Evolutionary conservation across 495 filamentous ascomycete genomes (phyloP), one percentile per base, ranked within the genome.

Genomic region (Trichoderma reesei): DNA sequence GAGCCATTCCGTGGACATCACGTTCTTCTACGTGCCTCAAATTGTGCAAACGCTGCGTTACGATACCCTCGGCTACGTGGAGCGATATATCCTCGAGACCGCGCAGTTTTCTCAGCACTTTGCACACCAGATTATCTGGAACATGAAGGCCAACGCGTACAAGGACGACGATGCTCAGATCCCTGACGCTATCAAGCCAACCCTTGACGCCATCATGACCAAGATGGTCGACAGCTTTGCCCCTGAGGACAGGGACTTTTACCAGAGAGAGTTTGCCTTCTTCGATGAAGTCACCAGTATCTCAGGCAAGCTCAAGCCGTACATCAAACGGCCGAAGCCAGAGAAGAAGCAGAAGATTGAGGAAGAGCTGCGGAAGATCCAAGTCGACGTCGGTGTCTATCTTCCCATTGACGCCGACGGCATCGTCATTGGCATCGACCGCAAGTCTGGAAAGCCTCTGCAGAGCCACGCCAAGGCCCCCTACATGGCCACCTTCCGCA

Each of bases 271-370:
- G 73, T 99, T 99, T 69, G 77, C 88, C 41, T 99, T 99, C 82
- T 99, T 99, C 75, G 91, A 93, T 68, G 95, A 98, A 72, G 90
- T 99, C 54, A 99, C 95, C 0, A 86, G 82, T 61, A 90, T 99
- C 46, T 98, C 95, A 2, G 95, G 95, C 38, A 98, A 96, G 69
- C 86, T 99, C 33, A 89, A 91, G 56, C 95, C 95, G 0, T 90
- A 89, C 68, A 96, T 98, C 72, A 95, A 95, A 74, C 86, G 81
- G 56, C 88, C 89, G 41, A 99, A 99, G 71, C 86, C 90, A 2
- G 95, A 96, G 78, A 99, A 99, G 82, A 98, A 96, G 72, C 88
- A 94, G 71, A 99, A 98, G 76, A 98, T 99, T 65, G 95, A 98
- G 72, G 95, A 99, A 74, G 95, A 99, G 71, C 80, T 99, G 8